Conservation (phyloP, 2,329 filamentous ascomycete genomes). For the Microascus cirrosus region DNA sequence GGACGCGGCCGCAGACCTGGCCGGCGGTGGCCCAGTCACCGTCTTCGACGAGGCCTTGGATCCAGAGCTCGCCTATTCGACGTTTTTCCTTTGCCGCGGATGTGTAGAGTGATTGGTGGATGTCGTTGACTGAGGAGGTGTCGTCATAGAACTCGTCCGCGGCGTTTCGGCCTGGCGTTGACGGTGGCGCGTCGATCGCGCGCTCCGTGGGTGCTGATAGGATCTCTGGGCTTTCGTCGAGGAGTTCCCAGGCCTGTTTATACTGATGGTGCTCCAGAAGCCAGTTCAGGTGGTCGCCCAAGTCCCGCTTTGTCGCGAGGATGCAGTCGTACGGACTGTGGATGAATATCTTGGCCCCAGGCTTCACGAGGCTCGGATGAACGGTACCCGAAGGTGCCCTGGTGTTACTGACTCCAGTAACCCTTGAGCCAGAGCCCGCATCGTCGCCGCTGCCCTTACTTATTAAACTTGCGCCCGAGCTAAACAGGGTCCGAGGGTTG, state of each 20-base stretch:
- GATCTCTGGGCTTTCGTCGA: slow-evolving; percentile 79
- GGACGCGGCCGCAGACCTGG: slow-evolving; percentile 68
- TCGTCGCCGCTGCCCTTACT: slow-evolving; percentile 52
- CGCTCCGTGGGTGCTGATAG: slow-evolving; percentile 31
- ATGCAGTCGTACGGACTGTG: slow-evolving; percentile 96
- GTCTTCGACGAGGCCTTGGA: slow-evolving; percentile 69
- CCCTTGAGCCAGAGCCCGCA: slow-evolving; percentile 32
- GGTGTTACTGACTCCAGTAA: slow-evolving; percentile 20
- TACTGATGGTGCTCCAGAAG: slow-evolving; percentile 72
- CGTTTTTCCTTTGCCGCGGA: slow-evolving; percentile 77
- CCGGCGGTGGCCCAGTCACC: slow-evolving; percentile 71
- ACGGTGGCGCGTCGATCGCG: slow-evolving; percentile 12
- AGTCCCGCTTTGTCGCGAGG: slow-evolving; percentile 77
- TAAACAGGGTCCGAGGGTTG: slow-evolving; percentile 79
- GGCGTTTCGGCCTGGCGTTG: neutral
- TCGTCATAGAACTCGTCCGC: slow-evolving; percentile 63
- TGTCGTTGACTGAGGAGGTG: slow-evolving; percentile 30
- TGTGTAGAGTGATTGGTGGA: slow-evolving; percentile 37
- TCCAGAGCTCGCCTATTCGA: slow-evolving; percentile 85
- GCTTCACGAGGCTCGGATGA: slow-evolving; percentile 44
- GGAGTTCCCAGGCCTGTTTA: slow-evolving; percentile 75
- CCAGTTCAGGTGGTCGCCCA: slow-evolving; percentile 79
- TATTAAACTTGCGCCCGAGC: slow-evolving; percentile 67
- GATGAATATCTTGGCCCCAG: slow-evolving; percentile 69
- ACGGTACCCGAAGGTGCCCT: slow-evolving; percentile 21